Conservation (phyloP, 2,329 filamentous ascomycete species). For the Amesomyces nigricolor region DNA sequence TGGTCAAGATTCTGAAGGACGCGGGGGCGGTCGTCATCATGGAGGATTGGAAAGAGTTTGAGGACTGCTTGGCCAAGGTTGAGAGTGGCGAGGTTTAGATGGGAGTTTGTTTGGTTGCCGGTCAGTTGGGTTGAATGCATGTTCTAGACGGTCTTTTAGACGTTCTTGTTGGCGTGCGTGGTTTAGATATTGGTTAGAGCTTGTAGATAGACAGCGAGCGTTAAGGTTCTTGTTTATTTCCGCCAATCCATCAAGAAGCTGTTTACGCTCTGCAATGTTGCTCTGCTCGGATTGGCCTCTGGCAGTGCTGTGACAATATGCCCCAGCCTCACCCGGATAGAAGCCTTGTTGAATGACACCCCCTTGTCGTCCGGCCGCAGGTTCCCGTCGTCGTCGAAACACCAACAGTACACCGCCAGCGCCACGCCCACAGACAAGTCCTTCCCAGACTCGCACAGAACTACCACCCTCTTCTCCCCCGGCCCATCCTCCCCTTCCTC, state of each 20-base stretch:
- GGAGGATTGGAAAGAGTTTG: slow-evolving; percentile 54
- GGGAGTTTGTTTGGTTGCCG: not conserved
- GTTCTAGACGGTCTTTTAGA: not conserved
- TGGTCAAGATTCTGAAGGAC: slow-evolving; percentile 55
- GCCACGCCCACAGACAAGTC: slow-evolving; percentile 76
- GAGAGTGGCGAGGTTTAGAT: slow-evolving; percentile 33
- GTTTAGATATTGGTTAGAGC: not conserved
- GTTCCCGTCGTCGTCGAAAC: slow-evolving; percentile 60
- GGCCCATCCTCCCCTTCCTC: not conserved
- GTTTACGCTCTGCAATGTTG: slow-evolving; percentile 87
- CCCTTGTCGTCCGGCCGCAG: slow-evolving; percentile 26
- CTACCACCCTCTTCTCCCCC: slow-evolving; percentile 37
- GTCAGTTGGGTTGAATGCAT: not conserved
- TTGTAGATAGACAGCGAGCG: slow-evolving; percentile 1
- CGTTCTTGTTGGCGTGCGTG: not conserved
- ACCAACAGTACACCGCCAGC: slow-evolving; percentile 69
- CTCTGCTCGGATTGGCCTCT: slow-evolving; percentile 74
- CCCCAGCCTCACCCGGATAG: slow-evolving; percentile 72
- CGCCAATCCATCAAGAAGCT: slow-evolving; percentile 70
- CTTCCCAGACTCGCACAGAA: slow-evolving; percentile 71
- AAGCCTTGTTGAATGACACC: slow-evolving; percentile 58
- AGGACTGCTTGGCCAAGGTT: slow-evolving; percentile 41
- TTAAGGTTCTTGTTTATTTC: slow-evolving; percentile 21
- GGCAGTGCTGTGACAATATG: slow-evolving; percentile 76
- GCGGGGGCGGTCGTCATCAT: slow-evolving; percentile 60